These are phyloP conservation scores for Arthrobotrys musiformis DNA, from an alignment of 2,329 filamentous ascomycete species.

Conservation along the genomic window DNA sequence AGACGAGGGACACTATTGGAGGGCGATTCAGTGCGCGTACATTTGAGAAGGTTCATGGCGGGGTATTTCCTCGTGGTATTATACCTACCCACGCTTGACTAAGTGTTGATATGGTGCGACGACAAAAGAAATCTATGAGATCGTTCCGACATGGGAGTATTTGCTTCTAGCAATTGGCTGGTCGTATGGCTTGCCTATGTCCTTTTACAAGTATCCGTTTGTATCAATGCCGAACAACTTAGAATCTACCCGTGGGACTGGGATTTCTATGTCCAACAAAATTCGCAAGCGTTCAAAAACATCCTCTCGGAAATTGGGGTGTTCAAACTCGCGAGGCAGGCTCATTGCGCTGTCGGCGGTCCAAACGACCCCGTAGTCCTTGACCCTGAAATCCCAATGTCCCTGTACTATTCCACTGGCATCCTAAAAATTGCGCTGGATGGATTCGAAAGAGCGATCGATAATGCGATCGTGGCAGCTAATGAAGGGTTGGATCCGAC, in stretches of 20 bases:
- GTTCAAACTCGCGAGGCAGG: constrained; percentile 2
- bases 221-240: background rate
- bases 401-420: constrained; percentile 7
- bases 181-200: background rate
- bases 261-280: constrained; percentile 18
- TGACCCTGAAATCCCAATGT: background rate
- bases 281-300: background rate
- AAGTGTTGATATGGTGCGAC: background rate
- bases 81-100: background rate
- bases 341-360: constrained; percentile 20
- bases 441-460: background rate
- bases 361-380: background rate
- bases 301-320: constrained; percentile 9
- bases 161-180: background rate
- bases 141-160: background rate
- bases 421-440: background rate
- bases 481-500: background rate
- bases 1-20: background rate
- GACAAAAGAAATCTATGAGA: background rate
- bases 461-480: background rate
- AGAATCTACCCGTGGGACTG: constrained; percentile 19
- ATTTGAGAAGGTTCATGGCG: background rate
- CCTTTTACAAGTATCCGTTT: background rate
- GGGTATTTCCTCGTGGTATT: background rate
- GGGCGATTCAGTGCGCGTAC: background rate